Percentiles rank a stretch among this genome's conserved stretches.
Evolutionary conservation across 108 stramenopile genomes (phyloP).

Genomic region (Skeletonema grethae): DNA sequence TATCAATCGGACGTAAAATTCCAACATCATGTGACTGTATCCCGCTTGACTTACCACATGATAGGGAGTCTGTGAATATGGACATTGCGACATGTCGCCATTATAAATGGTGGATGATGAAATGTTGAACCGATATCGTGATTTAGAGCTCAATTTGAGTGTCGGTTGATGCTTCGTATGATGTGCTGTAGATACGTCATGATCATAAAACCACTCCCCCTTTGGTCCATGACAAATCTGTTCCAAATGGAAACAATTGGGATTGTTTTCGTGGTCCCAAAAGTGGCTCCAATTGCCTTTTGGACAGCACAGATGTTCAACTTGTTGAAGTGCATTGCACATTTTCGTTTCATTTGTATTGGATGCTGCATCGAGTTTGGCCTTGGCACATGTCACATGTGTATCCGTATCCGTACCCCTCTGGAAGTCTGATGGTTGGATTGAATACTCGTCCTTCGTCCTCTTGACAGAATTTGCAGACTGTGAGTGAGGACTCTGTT

Average conservation of each 20-base stretch:
- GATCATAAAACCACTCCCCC: not conserved
- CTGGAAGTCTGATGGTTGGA: not conserved
- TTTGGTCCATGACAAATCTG: not conserved
- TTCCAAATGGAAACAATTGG: not conserved
- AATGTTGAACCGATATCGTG: not conserved
- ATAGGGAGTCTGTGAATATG: slow-evolving; percentile 18
- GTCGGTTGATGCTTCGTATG: not conserved
- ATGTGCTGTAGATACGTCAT: not conserved
- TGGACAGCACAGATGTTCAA: not conserved
- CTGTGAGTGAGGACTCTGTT: not conserved
- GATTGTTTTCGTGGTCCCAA: not conserved
- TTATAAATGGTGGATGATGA: not conserved
- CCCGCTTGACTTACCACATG: slow-evolving; percentile 44
- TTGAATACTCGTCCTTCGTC: not conserved
- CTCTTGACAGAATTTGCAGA: not conserved
- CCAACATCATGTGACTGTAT: slow-evolving; percentile 50
- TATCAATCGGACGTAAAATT: slow-evolving; percentile 43
- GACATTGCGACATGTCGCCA: slow-evolving; percentile 10
- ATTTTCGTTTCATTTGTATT: not conserved
- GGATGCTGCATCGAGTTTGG: not conserved
- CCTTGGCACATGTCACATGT: not conserved
- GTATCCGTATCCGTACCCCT: no score
- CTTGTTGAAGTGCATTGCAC: not conserved
- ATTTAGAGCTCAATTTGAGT: not conserved
- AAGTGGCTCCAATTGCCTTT: not conserved